Percentiles rank a stretch among this genome's conserved stretches.
phyloP scores from a whole-genome alignment of 768 basidiomycete genomes.

The Lactarius sanguifluus region DNA sequence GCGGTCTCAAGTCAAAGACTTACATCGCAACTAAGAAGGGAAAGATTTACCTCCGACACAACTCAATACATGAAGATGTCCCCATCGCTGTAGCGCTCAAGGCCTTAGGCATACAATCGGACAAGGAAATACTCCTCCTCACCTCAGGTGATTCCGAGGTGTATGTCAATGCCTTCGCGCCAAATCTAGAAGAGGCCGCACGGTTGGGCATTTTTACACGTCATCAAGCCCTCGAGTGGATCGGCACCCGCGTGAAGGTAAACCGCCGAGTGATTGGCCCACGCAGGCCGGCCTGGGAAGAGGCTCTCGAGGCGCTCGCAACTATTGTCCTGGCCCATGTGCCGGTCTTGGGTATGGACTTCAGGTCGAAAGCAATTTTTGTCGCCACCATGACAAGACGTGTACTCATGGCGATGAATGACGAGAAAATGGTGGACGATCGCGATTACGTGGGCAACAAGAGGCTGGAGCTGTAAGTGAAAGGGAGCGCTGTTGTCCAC shows the following conservation, averaged over 20 bases:
- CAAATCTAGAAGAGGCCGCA: constrained; percentile 92
- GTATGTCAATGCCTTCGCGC: constrained; percentile 83
- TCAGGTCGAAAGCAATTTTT: constrained; percentile 92
- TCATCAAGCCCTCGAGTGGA: constrained; percentile 92
- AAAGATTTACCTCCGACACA: constrained; percentile 95
- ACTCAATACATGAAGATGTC: constrained; percentile 95
- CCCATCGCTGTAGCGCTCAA: constrained; percentile 96
- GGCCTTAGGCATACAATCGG: constrained; percentile 93
- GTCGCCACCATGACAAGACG: constrained; percentile 96
- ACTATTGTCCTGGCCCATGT: constrained; percentile 98
- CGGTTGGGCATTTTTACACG: constrained; percentile 88
- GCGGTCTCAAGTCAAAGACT: constrained; percentile 92
- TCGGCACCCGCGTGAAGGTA: constrained; percentile 89
- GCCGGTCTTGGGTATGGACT: constrained; percentile 84
- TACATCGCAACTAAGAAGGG: constrained; percentile 95
- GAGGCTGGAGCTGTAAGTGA: constrained; percentile 87
- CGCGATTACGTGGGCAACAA: constrained; percentile 99
- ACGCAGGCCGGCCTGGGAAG: constrained; percentile 85
- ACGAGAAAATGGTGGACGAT: constrained; percentile 97
- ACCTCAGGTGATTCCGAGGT: constrained; percentile 90
- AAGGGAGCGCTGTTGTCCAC: background rate
- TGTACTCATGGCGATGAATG: constrained; percentile 94
- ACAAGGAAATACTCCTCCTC: constrained; percentile 94
- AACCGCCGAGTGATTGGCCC: constrained; percentile 81
- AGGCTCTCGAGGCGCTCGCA: constrained; percentile 94